Percentiles rank a stretch among this genome's conserved stretches.
phyloP scores from a whole-genome alignment of 805 yeast genomes.

The Saccharomycopsis lassenensis region DNA sequence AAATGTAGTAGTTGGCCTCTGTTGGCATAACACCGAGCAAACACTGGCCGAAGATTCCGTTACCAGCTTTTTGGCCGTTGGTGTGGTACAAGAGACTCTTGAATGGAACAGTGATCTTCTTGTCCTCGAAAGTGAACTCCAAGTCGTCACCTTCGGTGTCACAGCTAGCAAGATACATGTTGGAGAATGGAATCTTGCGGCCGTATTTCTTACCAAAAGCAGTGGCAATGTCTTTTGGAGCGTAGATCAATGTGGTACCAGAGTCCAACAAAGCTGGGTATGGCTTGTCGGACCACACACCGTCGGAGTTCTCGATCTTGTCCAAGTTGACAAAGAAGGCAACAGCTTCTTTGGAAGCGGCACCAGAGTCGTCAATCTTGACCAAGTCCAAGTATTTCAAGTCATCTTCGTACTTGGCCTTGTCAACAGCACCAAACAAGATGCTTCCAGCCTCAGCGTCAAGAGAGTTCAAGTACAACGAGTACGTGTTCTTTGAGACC shows the following conservation, averaged over 20 bases:
- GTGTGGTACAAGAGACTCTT: conserved; percentile 23
- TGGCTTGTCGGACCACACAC: conserved; percentile 19
- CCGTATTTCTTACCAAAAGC: conserved; percentile 20
- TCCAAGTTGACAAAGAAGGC: conserved; percentile 33
- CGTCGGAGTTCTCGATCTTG: background rate
- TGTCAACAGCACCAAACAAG: conserved; percentile 64
- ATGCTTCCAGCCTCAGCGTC: conserved; percentile 38
- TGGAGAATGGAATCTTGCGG: conserved; percentile 25
- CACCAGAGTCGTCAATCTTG: conserved; percentile 27
- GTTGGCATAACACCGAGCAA: conserved; percentile 32
- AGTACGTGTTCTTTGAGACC: conserved; percentile 39
- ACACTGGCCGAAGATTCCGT: conserved; percentile 26
- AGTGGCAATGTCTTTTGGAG: conserved; percentile 27
- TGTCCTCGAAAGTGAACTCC: conserved; percentile 27
- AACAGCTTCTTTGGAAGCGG: conserved; percentile 34
- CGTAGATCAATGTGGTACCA: conserved; percentile 34
- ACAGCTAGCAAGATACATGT: conserved; percentile 13
- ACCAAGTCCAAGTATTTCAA: conserved; percentile 40
- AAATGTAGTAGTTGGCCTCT: conserved; percentile 27
- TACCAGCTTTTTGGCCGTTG: conserved; percentile 3
- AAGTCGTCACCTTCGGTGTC: conserved; percentile 14
- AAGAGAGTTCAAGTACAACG: conserved; percentile 44
- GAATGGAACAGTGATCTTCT: conserved; percentile 38
- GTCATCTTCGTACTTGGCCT: conserved; percentile 46
- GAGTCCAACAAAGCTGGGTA: conserved; percentile 34